These are phyloP conservation scores for Nakazawaea peltata DNA, from an alignment of 805 yeast species.

Conservation along the genomic window DNA sequence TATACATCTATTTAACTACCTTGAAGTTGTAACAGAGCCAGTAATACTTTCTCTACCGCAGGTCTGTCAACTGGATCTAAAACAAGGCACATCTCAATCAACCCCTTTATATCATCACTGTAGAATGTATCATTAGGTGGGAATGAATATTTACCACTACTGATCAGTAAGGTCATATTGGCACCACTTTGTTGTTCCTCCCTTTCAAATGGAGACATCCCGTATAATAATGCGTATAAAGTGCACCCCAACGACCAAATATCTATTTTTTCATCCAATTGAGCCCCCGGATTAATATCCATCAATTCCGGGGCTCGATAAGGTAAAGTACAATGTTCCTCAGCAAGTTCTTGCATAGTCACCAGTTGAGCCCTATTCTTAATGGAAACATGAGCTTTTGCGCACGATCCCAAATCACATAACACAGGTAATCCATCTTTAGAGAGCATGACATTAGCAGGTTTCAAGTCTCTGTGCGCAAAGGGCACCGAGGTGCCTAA, in stretches of 20 bases:
- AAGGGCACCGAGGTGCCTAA: conserved; percentile 53
- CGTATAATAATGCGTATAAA: conserved; percentile 68
- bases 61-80: conserved; percentile 62
- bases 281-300: conserved; percentile 62
- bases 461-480: conserved; percentile 85
- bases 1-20: too few relatives aligned
- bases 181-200: conserved; percentile 80
- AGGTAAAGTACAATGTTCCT: conserved; percentile 78
- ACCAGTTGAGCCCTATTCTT: conserved; percentile 63
- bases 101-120: conserved; percentile 42
- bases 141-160: conserved; percentile 53
- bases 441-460: conserved; percentile 80
- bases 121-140: conserved; percentile 55
- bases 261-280: conserved; percentile 68
- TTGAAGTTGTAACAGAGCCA: conserved; percentile 36
- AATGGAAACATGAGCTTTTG: conserved; percentile 48
- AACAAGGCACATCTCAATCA: conserved; percentile 54
- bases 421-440: conserved; percentile 70
- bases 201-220: conserved; percentile 80
- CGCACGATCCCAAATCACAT: conserved; percentile 78
- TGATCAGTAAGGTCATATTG: conserved; percentile 66
- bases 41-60: conserved; percentile 47
- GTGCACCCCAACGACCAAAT: conserved; percentile 92
- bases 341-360: conserved; percentile 71
- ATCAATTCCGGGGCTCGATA: conserved; percentile 88